Conservation (phyloP, 1,139 yeast species). For the Pneumocystis oryctolagi region DNA sequence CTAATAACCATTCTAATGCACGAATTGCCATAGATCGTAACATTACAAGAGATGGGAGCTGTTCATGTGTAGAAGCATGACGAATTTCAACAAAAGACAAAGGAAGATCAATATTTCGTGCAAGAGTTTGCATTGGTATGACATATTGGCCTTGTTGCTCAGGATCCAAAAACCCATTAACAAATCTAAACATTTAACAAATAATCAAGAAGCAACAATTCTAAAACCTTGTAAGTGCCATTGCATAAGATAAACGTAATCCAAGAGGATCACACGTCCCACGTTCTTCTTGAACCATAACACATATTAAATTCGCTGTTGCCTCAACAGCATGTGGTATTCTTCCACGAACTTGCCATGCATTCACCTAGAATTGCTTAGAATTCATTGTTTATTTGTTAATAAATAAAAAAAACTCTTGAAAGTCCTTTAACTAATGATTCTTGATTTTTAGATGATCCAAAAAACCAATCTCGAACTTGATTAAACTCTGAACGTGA, state of each 20-base stretch:
- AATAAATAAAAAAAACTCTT: not conserved
- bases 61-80: constrained; percentile 86
- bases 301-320: constrained; percentile 48
- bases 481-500: not conserved
- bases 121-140: constrained; percentile 61
- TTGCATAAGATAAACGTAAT: constrained; percentile 22
- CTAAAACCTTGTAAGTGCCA: constrained; percentile 60
- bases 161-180: constrained; percentile 82
- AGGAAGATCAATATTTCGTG: constrained; percentile 56
- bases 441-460: not conserved
- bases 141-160: constrained; percentile 68
- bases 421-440: not conserved
- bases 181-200: constrained; percentile 40
- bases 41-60: constrained; percentile 53
- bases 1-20: constrained; percentile 64
- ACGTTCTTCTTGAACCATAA: constrained; percentile 34
- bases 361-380: constrained; percentile 1
- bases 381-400: not conserved
- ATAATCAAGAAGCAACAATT: constrained; percentile 16
- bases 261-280: constrained; percentile 16
- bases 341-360: constrained; percentile 35
- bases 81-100: constrained; percentile 76
- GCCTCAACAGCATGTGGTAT: constrained; percentile 70
- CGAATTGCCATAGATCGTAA: constrained; percentile 41
- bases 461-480: not conserved